These are phyloP conservation scores for Fistulinella staudtii DNA, from an alignment of 1,284 basidiomycete genomes.

Conservation along the genomic window DNA sequence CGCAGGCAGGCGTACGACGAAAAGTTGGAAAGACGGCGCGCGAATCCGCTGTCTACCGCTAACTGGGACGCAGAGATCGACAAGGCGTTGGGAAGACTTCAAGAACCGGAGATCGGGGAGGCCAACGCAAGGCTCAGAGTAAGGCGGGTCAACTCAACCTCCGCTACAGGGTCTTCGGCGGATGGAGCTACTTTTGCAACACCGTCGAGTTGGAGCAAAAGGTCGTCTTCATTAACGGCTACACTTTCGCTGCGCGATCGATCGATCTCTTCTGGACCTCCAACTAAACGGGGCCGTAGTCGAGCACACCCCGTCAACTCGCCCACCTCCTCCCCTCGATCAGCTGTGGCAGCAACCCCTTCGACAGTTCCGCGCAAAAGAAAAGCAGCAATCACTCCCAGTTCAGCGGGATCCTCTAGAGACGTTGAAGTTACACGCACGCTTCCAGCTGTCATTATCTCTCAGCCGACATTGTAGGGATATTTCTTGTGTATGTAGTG, in stretches of 20 bases:
- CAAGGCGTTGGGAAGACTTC: slow-evolving; percentile 9
- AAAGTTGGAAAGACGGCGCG: slow-evolving; percentile 30
- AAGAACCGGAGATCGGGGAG: slow-evolving; percentile 30
- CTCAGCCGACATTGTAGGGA: slow-evolving; percentile 28
- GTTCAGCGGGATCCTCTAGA: slow-evolving; percentile 14
- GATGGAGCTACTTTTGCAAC: slow-evolving; percentile 1
- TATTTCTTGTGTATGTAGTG: not conserved
- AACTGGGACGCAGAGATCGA: slow-evolving; percentile 32
- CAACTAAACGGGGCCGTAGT: slow-evolving; percentile 10
- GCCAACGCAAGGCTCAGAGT: slow-evolving; percentile 23
- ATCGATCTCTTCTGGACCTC: slow-evolving; percentile 12
- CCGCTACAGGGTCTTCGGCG: slow-evolving; percentile 9
- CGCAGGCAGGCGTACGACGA: slow-evolving; percentile 43
- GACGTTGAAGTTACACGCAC: not conserved
- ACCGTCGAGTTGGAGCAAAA: slow-evolving; percentile 7
- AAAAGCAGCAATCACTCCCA: slow-evolving; percentile 3
- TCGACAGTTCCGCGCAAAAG: slow-evolving; percentile 10
- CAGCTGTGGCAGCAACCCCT: not conserved
- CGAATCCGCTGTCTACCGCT: slow-evolving; percentile 9
- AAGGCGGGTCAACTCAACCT: slow-evolving; percentile 14
- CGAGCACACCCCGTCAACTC: slow-evolving; percentile 4
- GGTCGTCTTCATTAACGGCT: slow-evolving; percentile 16
- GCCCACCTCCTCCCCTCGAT: slow-evolving; percentile 12
- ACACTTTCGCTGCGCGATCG: slow-evolving; percentile 13
- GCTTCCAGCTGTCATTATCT: slow-evolving; percentile 19